Evolutionary conservation across 2,329 filamentous ascomycete species (phyloP).

Genomic region (Plenodomus tracheiphilus): DNA sequence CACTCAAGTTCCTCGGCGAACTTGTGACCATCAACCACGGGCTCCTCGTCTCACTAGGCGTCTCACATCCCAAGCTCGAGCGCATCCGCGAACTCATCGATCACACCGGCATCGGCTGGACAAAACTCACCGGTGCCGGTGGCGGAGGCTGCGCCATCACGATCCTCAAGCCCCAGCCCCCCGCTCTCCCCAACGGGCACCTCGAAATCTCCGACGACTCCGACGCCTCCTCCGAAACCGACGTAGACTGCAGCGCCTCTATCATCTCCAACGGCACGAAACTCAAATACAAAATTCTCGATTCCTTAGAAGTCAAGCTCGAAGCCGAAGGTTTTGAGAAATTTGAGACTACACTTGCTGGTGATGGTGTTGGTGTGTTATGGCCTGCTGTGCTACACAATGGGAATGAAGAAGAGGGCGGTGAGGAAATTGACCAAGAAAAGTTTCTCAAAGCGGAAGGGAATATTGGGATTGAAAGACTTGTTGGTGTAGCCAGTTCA

Average conservation of each 20-base stretch:
- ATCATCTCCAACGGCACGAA: conserved; percentile 39
- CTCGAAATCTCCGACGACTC: conserved; percentile 27
- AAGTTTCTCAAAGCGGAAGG: conserved; percentile 83
- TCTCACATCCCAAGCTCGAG: conserved; percentile 92
- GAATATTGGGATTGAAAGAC: conserved; percentile 79
- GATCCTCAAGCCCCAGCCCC: conserved; percentile 69
- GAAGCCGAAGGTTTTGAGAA: conserved; percentile 69
- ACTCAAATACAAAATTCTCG: conserved; percentile 51
- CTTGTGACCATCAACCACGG: conserved; percentile 94
- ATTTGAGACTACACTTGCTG: conserved; percentile 88
- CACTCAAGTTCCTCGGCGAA: conserved; percentile 77
- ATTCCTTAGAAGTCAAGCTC: conserved; percentile 64
- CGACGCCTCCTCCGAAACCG: conserved; percentile 29
- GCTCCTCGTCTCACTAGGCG: conserved; percentile 84
- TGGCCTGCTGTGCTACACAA: conserved; percentile 92
- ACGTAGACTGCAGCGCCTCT: conserved; percentile 31
- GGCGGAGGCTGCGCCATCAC: conserved; percentile 96
- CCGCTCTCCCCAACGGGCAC: conserved; percentile 51
- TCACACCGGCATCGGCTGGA: conserved; percentile 89
- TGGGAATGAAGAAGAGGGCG: conserved; percentile 76
- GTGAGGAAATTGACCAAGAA: conserved; percentile 91
- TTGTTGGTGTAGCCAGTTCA: conserved; percentile 71
- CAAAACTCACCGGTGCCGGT: conserved; percentile 93
- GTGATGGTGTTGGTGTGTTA: conserved; percentile 90
- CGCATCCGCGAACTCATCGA: conserved; percentile 84